Evolutionary conservation across 768 basidiomycete genomes (phyloP), one percentile per base, ranked within the genome.

Genomic region (Boletus eberwhitei): DNA sequence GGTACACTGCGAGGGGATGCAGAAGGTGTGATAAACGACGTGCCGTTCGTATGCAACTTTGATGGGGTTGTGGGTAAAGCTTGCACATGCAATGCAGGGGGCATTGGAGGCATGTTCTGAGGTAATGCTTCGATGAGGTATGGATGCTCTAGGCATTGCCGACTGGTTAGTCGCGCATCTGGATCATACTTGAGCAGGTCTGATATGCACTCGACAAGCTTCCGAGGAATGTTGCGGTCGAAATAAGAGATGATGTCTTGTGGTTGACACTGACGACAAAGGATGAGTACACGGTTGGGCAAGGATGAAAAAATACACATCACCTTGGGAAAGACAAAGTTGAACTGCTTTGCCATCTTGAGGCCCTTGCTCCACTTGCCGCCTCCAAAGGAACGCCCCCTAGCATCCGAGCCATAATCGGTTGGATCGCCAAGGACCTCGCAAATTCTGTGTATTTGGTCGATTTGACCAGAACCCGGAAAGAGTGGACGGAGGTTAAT

Each of bases 401-500:
- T 77, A 31, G 75, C 71, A 67, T 97, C 93, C 4, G 78, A 54
- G 31, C 93, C 93, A 71, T 98, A 93, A 38, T 88, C 87, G 47
- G 80, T 79, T 26, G 96, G 96, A 71, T 98, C 93, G 21, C 97
- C 97, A 35, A 98, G 80, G n/a, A 95, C 77, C 58, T 96, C 90
- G 61, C 89, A 92, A 55, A 98, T 97, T 68, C 86, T 79, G 57
- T 79, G 85, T 35, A 98, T 85, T 74, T 99, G 97, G 75, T 98
- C 96, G 49, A 90, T 77, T 68, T 97, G 94, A 67, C 87, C 87
- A 49, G 86, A 84, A 19, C 97, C 97, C 29, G 97, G 97, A 70
- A 99, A 99, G 40, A 99, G 75, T 7, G 97, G 96, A 58, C 90
- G 87, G 54, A 99, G 81, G 68, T 96, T 98, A 73, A 97, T 81